A percentile compares a stretch with the other conserved stretches of the same genome.
These are phyloP conservation scores for Phytophthora megakarya DNA, from an alignment of 352 stramenopile species.

Conservation along the genomic window DNA sequence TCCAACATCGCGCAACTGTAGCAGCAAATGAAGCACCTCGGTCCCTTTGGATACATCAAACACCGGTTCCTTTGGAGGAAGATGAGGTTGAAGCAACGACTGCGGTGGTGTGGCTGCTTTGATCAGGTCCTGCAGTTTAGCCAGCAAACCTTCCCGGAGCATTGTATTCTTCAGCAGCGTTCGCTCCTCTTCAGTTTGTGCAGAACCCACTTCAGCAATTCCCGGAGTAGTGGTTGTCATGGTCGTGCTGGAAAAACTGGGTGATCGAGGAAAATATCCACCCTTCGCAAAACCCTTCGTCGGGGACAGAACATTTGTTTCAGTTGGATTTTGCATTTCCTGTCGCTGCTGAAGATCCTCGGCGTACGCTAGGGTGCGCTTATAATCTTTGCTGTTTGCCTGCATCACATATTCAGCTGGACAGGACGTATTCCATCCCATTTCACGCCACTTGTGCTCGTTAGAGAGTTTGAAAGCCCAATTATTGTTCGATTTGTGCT, in stretches of 20 bases:
- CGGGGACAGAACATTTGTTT: constrained; percentile 12
- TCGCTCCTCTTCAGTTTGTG: constrained; percentile 31
- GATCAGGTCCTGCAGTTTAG: constrained; percentile 50
- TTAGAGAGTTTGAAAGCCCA: constrained; percentile 15
- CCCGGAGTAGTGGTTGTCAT: constrained; percentile 26
- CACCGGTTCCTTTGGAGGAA: constrained; percentile 29
- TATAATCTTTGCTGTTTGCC: constrained; percentile 45
- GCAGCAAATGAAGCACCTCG: constrained; percentile 65
- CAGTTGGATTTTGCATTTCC: constrained; percentile 5
- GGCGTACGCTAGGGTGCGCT: constrained; percentile 66
- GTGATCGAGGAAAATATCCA: constrained; percentile 28
- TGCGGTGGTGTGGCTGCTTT: constrained; percentile 27
- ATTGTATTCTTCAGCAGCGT: constrained; percentile 60
- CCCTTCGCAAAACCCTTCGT: constrained; percentile 8
- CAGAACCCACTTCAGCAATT: constrained; percentile 30
- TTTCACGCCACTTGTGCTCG: constrained; percentile 59
- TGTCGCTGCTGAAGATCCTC: constrained; percentile 43
- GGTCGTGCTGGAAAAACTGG: constrained; percentile 28
- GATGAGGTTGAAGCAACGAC: constrained; percentile 25
- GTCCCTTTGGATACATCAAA: constrained; percentile 53
- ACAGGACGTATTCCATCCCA: constrained; percentile 74
- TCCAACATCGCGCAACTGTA: constrained; percentile 65
- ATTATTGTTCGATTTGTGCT: constrained; percentile 15
- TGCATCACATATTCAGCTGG: constrained; percentile 62
- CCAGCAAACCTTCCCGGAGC: constrained; percentile 65